These are phyloP conservation scores for Raffaelea albimanens DNA, from an alignment of 2,329 filamentous ascomycete genomes.

Conservation along the genomic window DNA sequence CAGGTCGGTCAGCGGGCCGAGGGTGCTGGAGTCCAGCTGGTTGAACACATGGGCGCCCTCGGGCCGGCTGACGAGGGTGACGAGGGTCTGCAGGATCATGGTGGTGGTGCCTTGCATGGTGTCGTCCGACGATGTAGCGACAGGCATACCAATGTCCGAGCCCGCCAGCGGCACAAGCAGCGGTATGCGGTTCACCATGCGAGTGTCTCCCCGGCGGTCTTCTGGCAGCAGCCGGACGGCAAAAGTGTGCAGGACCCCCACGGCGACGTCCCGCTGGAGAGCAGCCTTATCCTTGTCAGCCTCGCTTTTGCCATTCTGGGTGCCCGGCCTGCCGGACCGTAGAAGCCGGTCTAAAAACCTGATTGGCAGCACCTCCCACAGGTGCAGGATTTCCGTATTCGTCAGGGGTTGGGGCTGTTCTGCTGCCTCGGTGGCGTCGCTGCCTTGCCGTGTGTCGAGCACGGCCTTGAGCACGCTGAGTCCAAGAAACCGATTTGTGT, in stretches of 20 bases:
- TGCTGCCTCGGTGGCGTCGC: conserved; percentile 1
- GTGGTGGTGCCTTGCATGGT: conserved; percentile 39
- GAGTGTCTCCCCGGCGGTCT: conserved; percentile 30
- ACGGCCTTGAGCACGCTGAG: conserved; percentile 57
- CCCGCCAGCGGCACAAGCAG: conserved; percentile 43
- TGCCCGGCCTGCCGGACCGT: conserved; percentile 30
- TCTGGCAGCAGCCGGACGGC: conserved; percentile 42
- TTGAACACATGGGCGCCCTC: conserved; percentile 41
- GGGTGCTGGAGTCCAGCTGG: conserved; percentile 30
- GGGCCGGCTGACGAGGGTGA: conserved; percentile 42
- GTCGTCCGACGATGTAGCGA: conserved; percentile 24
- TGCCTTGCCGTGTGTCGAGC: conserved; percentile 43
- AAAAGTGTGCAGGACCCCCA: conserved; percentile 56
- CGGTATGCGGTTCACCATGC: conserved; percentile 43
- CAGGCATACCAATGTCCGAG: too few species aligned
- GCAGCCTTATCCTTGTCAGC: conserved; percentile 33
- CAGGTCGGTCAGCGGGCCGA: conserved; percentile 46
- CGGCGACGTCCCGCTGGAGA: conserved; percentile 54
- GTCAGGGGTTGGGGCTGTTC: background rate
- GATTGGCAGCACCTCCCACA: conserved; percentile 52
- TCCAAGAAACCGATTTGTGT: conserved; percentile 60
- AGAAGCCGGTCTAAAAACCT: conserved; percentile 57
- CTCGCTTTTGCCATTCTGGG: conserved; percentile 6
- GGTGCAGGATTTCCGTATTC: conserved; percentile 25
- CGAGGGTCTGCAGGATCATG: conserved; percentile 47